A percentile compares a stretch with the other conserved stretches of the same genome.
Evolutionary conservation across 2,329 filamentous ascomycete genomes (phyloP).

Genomic region (Calycina marina): DNA sequence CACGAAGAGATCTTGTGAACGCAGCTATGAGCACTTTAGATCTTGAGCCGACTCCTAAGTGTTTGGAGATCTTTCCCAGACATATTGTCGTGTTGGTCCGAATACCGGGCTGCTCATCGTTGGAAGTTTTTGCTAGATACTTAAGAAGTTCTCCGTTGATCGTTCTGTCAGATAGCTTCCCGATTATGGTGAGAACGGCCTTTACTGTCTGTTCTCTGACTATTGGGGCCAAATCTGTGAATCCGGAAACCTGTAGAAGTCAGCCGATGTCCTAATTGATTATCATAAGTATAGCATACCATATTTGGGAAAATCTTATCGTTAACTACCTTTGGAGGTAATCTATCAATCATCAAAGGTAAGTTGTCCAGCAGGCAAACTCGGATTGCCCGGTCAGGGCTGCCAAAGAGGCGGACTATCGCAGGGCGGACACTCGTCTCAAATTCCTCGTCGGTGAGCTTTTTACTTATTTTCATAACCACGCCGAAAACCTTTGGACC

Average conservation of each 20-base stretch:
- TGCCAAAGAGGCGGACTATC: constrained; percentile 73
- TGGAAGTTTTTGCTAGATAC: constrained; percentile 87
- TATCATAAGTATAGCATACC: constrained; percentile 32
- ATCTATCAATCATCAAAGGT: constrained; percentile 77
- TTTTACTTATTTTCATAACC: constrained; percentile 80
- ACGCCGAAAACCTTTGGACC: constrained; percentile 80
- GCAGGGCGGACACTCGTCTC: constrained; percentile 72
- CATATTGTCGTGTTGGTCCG: constrained; percentile 97
- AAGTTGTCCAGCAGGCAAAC: constrained; percentile 84
- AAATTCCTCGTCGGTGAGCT: constrained; percentile 82
- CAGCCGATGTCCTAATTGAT: constrained; percentile 8
- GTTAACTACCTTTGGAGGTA: constrained; percentile 79
- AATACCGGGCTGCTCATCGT: constrained; percentile 94
- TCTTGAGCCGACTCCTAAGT: constrained; percentile 63
- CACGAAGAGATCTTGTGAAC: constrained; percentile 75
- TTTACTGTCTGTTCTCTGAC: constrained; percentile 95
- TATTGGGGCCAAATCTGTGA: constrained; percentile 79
- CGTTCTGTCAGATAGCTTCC: constrained; percentile 79
- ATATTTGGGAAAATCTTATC: constrained; percentile 95
- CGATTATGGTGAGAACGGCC: constrained; percentile 73
- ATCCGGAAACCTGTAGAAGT: constrained; percentile 60
- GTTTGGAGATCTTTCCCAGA: constrained; percentile 86
- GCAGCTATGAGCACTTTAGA: constrained; percentile 87
- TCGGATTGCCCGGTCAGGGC: constrained; percentile 80
- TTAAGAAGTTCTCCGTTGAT: constrained; percentile 88